phyloP scores from a whole-genome alignment of 345 rosid genomes.

The Brassica rapa region DNA sequence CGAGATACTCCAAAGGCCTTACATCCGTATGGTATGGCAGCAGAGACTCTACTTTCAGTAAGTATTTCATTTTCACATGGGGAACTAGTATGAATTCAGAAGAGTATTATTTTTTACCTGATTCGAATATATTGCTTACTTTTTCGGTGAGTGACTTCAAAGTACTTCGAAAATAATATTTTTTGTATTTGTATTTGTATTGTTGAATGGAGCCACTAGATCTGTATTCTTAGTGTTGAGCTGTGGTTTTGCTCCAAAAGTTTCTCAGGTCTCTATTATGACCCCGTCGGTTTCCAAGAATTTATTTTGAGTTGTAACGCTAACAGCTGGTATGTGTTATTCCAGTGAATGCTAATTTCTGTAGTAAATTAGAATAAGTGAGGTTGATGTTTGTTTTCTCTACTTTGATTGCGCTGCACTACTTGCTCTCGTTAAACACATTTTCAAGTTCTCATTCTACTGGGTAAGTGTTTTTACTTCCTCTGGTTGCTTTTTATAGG shows the following conservation, averaged over 20 bases:
- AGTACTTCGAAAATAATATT: not conserved
- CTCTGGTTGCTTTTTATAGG: constrained; percentile 47
- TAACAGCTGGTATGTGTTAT: no score
- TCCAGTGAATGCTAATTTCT: no score
- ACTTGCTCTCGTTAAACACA: not conserved
- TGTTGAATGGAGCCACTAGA: not conserved
- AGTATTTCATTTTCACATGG: constrained; percentile 30
- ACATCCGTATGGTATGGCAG: constrained; percentile 83
- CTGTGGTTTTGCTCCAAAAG: not conserved
- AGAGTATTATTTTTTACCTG: not conserved
- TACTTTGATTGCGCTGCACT: not conserved
- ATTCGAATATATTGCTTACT: not conserved
- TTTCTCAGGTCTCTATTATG: no score
- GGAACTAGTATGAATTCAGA: not conserved
- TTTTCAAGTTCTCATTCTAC: constrained; percentile 6
- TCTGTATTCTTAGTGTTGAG: not conserved
- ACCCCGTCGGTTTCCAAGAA: not conserved
- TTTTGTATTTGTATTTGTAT: not conserved
- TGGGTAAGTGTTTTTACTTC: not conserved
- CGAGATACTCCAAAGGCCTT: constrained; percentile 65
- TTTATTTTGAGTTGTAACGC: no score
- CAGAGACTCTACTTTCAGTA: constrained; percentile 83
- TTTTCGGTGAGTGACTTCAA: constrained; percentile 1
- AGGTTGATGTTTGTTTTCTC: not conserved
- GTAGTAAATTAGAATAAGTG: no score